Percentiles rank a stretch among this genome's conserved stretches.
These are phyloP conservation scores for Boletellus emodensis DNA, from an alignment of 768 basidiomycete genomes.

Conservation along the genomic window DNA sequence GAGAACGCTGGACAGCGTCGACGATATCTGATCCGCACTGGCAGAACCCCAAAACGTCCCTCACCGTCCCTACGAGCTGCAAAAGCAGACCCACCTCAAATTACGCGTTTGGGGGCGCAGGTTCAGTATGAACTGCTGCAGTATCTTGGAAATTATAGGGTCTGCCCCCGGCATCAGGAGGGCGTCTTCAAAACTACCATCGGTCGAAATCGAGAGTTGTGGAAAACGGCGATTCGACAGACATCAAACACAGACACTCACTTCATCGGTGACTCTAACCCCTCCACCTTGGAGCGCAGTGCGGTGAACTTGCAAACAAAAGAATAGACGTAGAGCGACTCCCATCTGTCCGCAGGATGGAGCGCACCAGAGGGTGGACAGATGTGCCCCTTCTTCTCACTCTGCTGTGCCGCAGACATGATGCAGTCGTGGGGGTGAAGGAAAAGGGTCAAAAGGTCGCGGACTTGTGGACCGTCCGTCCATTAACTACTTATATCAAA, in stretches of 20 bases:
- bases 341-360: slow-evolving; percentile 83
- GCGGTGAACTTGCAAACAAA: slow-evolving; percentile 82
- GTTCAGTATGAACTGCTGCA: slow-evolving; percentile 75
- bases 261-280: slow-evolving; percentile 80
- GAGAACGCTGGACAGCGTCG: slow-evolving; percentile 65
- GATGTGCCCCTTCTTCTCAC: slow-evolving; percentile 48
- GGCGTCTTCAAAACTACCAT: slow-evolving; percentile 71
- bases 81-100: slow-evolving; percentile 59
- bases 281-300: slow-evolving; percentile 71
- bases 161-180: slow-evolving; percentile 69
- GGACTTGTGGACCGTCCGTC: slow-evolving; percentile 32
- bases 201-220: slow-evolving; percentile 31
- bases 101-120: slow-evolving; percentile 87
- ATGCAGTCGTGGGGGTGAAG: slow-evolving; percentile 31
- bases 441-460: slow-evolving; percentile 34
- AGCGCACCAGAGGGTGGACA: slow-evolving; percentile 57
- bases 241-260: slow-evolving; percentile 42
- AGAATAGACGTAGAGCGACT: slow-evolving; percentile 78
- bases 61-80: slow-evolving; percentile 21
- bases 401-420: slow-evolving; percentile 35
- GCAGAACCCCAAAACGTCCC: slow-evolving; percentile 30
- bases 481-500: slow-evolving; percentile 37
- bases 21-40: slow-evolving; percentile 80
- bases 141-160: slow-evolving; percentile 66
- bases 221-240: slow-evolving; percentile 16